Conservation (phyloP, 257 asterid species). For the Solanum corneliomulleri region DNA sequence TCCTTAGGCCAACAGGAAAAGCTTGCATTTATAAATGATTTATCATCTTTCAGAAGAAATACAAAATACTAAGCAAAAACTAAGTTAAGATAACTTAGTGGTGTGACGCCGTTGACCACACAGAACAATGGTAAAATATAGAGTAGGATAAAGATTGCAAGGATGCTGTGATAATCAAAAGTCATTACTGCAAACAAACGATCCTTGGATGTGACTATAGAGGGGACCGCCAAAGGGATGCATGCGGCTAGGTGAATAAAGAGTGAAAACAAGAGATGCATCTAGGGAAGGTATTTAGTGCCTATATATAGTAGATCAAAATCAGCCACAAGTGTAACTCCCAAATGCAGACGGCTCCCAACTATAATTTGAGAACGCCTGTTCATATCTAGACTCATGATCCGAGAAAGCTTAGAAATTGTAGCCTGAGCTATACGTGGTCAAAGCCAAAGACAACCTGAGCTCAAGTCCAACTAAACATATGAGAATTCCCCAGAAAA, state of each 20-base stretch:
- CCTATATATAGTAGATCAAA: not conserved
- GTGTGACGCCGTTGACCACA: not conserved
- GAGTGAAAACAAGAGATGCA: not conserved
- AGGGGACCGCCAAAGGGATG: not conserved
- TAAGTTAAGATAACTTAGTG: not conserved
- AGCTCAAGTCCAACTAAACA: not conserved
- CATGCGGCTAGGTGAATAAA: not conserved
- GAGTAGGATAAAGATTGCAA: no score
- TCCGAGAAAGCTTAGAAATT: not conserved
- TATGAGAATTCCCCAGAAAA: not conserved
- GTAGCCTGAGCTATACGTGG: not conserved
- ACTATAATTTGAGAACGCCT: not conserved
- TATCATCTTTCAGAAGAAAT: not conserved
- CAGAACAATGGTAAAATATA: not conserved
- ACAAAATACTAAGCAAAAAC: not conserved
- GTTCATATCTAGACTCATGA: not conserved
- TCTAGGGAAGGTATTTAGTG: not conserved
- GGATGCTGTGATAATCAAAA: not conserved
- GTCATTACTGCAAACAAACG: not conserved
- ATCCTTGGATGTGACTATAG: not conserved
- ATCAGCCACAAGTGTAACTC: not conserved
- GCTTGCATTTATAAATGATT: not conserved
- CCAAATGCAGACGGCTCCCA: not conserved
- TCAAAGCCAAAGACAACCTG: not conserved
- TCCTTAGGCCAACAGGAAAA: not conserved